Evolutionary conservation across 2,329 filamentous ascomycete genomes (phyloP), one percentile per base, ranked within the genome.

Genomic region (Calonectria pseudoturangicola): DNA sequence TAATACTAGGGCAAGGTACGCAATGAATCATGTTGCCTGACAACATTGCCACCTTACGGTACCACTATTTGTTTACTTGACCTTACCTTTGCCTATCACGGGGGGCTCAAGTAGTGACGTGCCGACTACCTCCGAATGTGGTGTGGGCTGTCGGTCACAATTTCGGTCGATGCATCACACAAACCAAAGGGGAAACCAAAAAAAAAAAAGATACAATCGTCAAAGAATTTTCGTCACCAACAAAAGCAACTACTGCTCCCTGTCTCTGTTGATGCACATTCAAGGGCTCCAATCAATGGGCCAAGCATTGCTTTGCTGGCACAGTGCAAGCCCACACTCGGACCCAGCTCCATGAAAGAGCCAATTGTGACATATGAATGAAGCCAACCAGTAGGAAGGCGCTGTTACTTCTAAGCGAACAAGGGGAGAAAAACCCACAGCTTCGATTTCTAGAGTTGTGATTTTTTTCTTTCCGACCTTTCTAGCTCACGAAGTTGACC

Each of bases 401-500:
- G 7, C n/a, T 41, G 21, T 41, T 12, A 41, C 54, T 60, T 41
- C 21, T 41, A 60, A 60, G 54, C 13, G 54, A 60, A 60, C 21
- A 25, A 9, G 54, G n/a, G 8, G 27, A 30, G 21, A 18, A 60
- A 60, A 60, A 21, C 39, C 39, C 58, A 43, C 58, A 30, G 45
- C 45, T 54, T 64, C 36, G 36, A 60, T 27, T 60, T 60, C 33
- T 27, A 28, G 54, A 58, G 54, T 18, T 13, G 9, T 41, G 54
- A 25, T 39, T 58, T 58, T 58, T 58, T 60, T 41, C 15, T 39
- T 60, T 41, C 30, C 30, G n/a, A 60, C 54, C 39, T 39, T 9
- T n/a, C 47, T 45, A 39, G 43, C 27, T 41, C 30, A 48, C 33
- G 33, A 51, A 47, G 56, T 62, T 65, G 60, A 70, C 68, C 68